Base-by-base conservation (phyloP, 2,329 filamentous ascomycete species). In the Paraphoma sp. region DNA sequence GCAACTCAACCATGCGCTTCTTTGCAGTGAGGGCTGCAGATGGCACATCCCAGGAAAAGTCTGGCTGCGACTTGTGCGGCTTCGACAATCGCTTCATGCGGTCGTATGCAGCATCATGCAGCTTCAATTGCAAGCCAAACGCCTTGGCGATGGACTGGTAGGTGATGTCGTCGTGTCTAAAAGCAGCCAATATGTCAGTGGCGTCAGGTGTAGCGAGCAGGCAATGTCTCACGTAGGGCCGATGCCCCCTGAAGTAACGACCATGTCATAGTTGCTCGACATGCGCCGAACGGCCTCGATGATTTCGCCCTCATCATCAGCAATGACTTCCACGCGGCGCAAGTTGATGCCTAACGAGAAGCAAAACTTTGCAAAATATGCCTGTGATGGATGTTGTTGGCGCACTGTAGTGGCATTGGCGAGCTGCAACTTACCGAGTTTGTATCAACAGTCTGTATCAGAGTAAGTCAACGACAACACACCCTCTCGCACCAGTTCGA, bases 151-250 rank as follows among this genome's bases (percentile, higher is more conserved):
- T 96, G 40, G 92, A 94, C 72, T 91, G 84, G 80, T 99, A 99
- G 28, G 95, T 98, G 67, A 98, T 98, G 74, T 99, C 95, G 77
- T 99, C 95, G 81, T 98, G 94, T 53, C 92, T 96, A 66, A 60
- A 41, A 47, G 42, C 53, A 42, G 18, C 33, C 33, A 36, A 45
- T 51, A 41, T 38, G 56, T 70, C 62, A 68, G 66, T 59, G 48
- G 51, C 53, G 59, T 28, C 45, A 54, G 17, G 56, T 55, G 51
- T 46, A 60, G 47, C 51, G 48, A 51, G 23, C 31, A 41, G 28
- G 40, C 30, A n/a, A 54, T 61, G 54, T 77, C 88, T 81, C 80
- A 94, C 90, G 94, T 98, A 63, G 95, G 95, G 10, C 94, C 94
- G 71, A 99, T 98, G 30, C 95, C 94, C 64, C 95, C 94, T 68